Base-by-base conservation (phyloP, 108 stramenopile species). In the Mediolabrus comicus region DNA sequence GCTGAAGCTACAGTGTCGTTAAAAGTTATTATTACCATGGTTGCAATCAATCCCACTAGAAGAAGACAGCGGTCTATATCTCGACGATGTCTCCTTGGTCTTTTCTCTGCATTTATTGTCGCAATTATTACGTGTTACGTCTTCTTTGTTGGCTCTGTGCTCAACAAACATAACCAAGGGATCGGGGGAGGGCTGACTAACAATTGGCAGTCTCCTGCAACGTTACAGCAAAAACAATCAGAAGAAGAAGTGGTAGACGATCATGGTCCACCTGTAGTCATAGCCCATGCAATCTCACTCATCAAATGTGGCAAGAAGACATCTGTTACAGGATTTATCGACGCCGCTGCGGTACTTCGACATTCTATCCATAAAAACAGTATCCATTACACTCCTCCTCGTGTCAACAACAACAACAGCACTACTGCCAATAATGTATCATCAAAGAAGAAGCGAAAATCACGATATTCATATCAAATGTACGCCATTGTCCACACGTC, bases 201-300 rank as follows among this genome's bases (percentile, higher is more conserved):
- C n/a, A n/a, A n/a, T 14, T 24, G 19, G 22, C 46, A 19, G 22
- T 49, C 46, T n/a, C 46, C 46, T 22, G 46, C 46, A 4, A 4
- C 3, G 36, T 13, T 13, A 13, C 36, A 8, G 36, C 36, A 38
- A 38, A 38, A 17, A 8, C 0, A 24, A 19, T 22, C n/a, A n/a
- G n/a, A n/a, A 2, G 43, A 0, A 5, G 4, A 46, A 46, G 19
- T 19, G 22, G 7, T 46, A 41, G 39, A 46, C 16, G 26, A 27
- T 3, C 4, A 24, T 5, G 41, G 10, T 24, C 62, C 62, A 52
- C 28, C 33, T 1, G 30, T 32, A 46, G 63, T 64, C 46, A 77
- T 87, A 24, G 86, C 86, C 10, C 86, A 91, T 52, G 90, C 84
- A 49, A 79, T 88, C 46, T 88, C 87, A 0, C 57, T 91, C 30